phyloP scores from a whole-genome alignment of 1,284 basidiomycete genomes.

The Malassezia brasiliensis region DNA sequence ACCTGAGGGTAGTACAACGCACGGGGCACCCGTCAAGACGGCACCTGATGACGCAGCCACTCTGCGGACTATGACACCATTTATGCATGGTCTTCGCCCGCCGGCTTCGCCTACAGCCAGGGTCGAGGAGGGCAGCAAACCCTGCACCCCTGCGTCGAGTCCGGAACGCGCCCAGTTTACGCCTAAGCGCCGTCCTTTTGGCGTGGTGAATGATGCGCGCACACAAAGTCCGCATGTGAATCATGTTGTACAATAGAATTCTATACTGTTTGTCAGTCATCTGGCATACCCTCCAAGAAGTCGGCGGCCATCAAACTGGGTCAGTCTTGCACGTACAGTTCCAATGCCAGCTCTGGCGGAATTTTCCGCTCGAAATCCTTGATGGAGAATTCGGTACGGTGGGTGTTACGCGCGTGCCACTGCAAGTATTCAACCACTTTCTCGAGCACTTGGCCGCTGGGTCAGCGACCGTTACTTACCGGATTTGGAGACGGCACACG shows the following conservation, averaged over 20 bases:
- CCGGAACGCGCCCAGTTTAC: constrained; percentile 10
- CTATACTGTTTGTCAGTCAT: neutral
- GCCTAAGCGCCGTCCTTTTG: constrained; percentile 17
- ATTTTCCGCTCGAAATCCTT: constrained; percentile 70
- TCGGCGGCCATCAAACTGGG: constrained; percentile 39
- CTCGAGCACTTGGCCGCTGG: constrained; percentile 65
- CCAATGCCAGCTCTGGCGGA: constrained; percentile 67
- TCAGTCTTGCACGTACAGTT: constrained; percentile 60
- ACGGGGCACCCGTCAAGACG: no score
- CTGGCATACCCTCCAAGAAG: constrained; percentile 31
- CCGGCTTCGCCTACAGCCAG: no score
- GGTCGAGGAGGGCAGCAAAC: neutral
- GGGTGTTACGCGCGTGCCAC: constrained; percentile 64
- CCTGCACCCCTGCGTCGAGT: neutral
- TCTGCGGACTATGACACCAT: neutral
- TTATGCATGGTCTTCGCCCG: no score
- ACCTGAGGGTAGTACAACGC: neutral
- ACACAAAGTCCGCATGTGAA: constrained; percentile 25
- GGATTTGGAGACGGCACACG: constrained; percentile 48
- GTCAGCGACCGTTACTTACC: constrained; percentile 37
- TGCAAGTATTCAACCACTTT: constrained; percentile 71
- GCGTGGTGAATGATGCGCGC: constrained; percentile 34
- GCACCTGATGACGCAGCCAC: no score
- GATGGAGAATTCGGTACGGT: constrained; percentile 59
- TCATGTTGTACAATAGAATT: constrained; percentile 16